Conservation (phyloP, 148 eudicot genomes). For the Bassia scoparia region DNA sequence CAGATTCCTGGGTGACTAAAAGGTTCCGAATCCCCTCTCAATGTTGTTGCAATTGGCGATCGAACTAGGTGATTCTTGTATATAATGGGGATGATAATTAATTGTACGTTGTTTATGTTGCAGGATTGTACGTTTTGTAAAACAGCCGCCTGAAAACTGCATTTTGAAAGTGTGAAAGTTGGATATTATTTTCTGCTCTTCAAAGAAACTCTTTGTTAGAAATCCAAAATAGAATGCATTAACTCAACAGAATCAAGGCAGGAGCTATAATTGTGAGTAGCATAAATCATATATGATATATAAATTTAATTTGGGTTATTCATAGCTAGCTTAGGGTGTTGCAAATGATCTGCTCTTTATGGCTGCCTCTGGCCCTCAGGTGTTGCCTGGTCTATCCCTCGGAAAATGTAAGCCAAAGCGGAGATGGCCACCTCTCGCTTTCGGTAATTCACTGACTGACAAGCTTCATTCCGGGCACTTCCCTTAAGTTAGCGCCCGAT, state of each 20-base stretch:
- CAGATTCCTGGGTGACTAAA: no score
- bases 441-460: constrained; percentile 3
- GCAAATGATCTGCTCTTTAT: background rate
- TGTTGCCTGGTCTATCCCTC: constrained; percentile 7
- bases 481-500: constrained; percentile 2
- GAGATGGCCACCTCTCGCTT: constrained; percentile 13
- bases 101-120: background rate
- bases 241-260: constrained; percentile 3
- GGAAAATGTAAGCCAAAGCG: constrained; percentile 12
- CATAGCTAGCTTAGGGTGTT: no score
- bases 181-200: constrained; percentile 8
- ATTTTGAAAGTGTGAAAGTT: constrained; percentile 6
- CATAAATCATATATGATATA: background rate
- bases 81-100: no score
- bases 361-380: background rate
- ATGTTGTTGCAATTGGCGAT: no score
- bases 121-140: background rate
- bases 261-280: constrained; percentile 13
- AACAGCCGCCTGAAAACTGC: constrained; percentile 15
- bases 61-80: no score
- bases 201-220: background rate
- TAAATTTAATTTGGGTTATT: no score
- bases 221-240: background rate
- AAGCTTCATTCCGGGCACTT: background rate
- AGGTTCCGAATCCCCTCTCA: no score